Evolutionary conservation across 2,329 filamentous ascomycete species (phyloP).

Genomic region (Claviceps monticola): DNA sequence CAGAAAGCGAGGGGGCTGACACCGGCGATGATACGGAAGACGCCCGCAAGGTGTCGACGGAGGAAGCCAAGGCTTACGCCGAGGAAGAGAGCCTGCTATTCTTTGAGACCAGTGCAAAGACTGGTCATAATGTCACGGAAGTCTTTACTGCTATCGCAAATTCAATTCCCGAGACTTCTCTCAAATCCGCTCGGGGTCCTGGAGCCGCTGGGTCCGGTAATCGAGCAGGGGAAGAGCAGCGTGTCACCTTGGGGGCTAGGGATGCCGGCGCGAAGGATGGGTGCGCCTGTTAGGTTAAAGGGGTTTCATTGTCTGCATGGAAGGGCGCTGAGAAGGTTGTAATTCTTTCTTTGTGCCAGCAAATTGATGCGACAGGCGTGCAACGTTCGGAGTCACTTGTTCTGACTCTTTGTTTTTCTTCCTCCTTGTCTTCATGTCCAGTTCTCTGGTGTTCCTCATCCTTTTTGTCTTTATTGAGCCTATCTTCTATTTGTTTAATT

Average conservation of each 20-base stretch:
- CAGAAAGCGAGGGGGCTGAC: conserved; percentile 35
- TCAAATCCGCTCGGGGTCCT: conserved; percentile 74
- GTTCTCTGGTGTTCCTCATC: neutral
- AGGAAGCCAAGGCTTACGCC: conserved; percentile 83
- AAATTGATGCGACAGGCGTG: conserved; percentile 9
- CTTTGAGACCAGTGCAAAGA: conserved; percentile 97
- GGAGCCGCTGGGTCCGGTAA: conserved; percentile 48
- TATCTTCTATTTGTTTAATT: conserved; percentile 1
- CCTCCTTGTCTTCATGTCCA: neutral
- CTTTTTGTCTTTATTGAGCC: neutral
- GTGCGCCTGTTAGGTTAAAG: conserved; percentile 59
- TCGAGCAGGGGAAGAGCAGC: conserved; percentile 50
- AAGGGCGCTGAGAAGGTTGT: neutral
- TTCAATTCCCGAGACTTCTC: conserved; percentile 88
- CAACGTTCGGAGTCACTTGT: conserved; percentile 6
- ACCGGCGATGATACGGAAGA: conserved; percentile 53
- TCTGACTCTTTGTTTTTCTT: conserved; percentile 1
- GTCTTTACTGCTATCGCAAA: conserved; percentile 98
- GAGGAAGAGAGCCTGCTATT: conserved; percentile 90
- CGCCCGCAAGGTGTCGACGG: conserved; percentile 77
- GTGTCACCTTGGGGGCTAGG: conserved; percentile 69
- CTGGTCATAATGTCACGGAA: conserved; percentile 82
- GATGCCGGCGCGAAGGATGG: conserved; percentile 73
- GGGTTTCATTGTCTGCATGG: conserved; percentile 1
- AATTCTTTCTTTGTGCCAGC: conserved; percentile 5